Evolutionary conservation across 176 grass and related monocot genomes (phyloP).

Genomic region (Eragrostis nindensis): DNA sequence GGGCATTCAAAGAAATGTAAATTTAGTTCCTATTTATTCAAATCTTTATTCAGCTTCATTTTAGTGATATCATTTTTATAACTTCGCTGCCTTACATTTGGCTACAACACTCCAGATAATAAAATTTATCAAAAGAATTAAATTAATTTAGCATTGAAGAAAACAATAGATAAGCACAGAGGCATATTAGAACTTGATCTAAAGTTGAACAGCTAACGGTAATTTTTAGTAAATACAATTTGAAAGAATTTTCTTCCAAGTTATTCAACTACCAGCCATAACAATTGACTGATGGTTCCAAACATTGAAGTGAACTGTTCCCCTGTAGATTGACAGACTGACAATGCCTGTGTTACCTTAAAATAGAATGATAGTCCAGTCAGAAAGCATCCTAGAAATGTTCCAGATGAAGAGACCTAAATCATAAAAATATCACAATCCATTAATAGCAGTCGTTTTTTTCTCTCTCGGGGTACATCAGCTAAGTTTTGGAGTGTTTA

Average conservation of each 20-base stretch:
- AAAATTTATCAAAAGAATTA: slow-evolving; percentile 9
- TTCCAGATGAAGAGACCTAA: slow-evolving; percentile 73
- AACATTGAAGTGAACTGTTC: slow-evolving; percentile 7
- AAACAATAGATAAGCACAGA: neutral
- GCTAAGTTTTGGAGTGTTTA: slow-evolving; percentile 32
- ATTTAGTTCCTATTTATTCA: slow-evolving; percentile 9
- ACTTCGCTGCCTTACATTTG: neutral
- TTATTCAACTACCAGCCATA: neutral
- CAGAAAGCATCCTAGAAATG: slow-evolving; percentile 62
- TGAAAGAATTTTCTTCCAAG: neutral
- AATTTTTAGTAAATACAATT: neutral
- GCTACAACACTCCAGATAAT: neutral
- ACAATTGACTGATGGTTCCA: neutral
- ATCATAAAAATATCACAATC: slow-evolving; percentile 25
- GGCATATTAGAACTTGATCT: neutral
- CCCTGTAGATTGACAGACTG: neutral
- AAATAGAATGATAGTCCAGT: slow-evolving; percentile 48
- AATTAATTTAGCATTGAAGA: neutral
- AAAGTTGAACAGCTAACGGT: neutral
- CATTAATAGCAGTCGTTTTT: neutral
- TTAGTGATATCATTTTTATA: slow-evolving; percentile 4
- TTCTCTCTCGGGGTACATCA: neutral
- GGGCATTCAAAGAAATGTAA: slow-evolving; percentile 7
- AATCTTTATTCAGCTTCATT: slow-evolving; percentile 16
- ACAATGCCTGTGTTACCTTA: neutral